Percentiles rank a stretch among this genome's conserved stretches.
These are phyloP conservation scores for Fomitopsis serialis DNA, from an alignment of 768 basidiomycete species.

Conservation along the genomic window DNA sequence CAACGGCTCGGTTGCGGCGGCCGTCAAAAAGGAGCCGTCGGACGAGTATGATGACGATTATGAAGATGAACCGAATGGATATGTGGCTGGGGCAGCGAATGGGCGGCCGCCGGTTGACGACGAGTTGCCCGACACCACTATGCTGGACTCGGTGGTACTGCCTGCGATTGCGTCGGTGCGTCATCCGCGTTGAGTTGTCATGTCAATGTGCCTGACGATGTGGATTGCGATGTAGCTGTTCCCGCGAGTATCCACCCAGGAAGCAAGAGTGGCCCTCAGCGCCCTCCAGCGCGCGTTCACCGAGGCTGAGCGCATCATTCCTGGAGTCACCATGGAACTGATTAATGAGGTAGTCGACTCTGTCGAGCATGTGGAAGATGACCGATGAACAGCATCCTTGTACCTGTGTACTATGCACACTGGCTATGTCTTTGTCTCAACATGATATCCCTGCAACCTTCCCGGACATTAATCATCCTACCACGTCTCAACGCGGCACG, in stretches of 20 bases:
- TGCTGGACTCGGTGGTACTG: constrained; percentile 92
- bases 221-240: constrained; percentile 56
- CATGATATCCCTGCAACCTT: background rate
- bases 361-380: constrained; percentile 85
- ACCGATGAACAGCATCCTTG: constrained; percentile 32
- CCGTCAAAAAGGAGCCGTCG: constrained; percentile 40
- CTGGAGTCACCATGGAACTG: constrained; percentile 88
- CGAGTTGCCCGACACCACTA: constrained; percentile 72
- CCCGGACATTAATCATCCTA: constrained; percentile 5
- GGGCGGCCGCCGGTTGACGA: constrained; percentile 31
- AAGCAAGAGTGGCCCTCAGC: constrained; percentile 81
- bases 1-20: constrained; percentile 22
- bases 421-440: background rate
- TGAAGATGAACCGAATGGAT: constrained; percentile 49
- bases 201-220: background rate
- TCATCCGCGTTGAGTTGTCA: constrained; percentile 10
- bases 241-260: constrained; percentile 88
- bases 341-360: constrained; percentile 94
- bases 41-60: constrained; percentile 65
- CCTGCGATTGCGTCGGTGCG: constrained; percentile 95
- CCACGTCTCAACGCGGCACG: constrained; percentile 3
- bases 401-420: too few species aligned
- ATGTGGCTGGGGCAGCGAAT: constrained; percentile 14
- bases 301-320: constrained; percentile 92
- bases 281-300: constrained; percentile 89